Evolutionary conservation across 2,329 filamentous ascomycete species (phyloP).

Genomic region (Achaetomium macrosporum): DNA sequence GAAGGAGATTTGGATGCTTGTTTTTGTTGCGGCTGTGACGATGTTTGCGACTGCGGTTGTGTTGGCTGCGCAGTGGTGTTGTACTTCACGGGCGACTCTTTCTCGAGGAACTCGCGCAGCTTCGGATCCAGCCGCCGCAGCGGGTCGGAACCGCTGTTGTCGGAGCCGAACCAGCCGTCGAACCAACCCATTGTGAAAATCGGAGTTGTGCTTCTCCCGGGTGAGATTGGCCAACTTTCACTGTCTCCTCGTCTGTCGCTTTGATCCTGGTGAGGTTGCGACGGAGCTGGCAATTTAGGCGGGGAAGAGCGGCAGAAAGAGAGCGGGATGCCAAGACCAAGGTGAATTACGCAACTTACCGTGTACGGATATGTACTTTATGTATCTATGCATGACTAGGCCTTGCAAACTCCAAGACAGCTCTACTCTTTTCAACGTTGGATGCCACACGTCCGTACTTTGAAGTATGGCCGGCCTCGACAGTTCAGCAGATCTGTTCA

Average conservation of each 20-base stretch:
- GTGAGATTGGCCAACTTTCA: too few relatives aligned
- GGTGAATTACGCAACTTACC: too few relatives aligned
- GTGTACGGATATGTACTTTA: too few relatives aligned
- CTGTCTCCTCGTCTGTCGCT: not conserved
- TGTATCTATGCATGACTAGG: too few relatives aligned
- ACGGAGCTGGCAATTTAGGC: not conserved
- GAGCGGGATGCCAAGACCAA: too few relatives aligned
- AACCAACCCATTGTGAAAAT: slow-evolving; percentile 49
- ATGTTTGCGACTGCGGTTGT: slow-evolving; percentile 12
- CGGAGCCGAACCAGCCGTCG: slow-evolving; percentile 44
- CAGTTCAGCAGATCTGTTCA: too few relatives aligned
- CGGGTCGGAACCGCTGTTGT: slow-evolving; percentile 51
- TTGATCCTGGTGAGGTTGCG: not conserved
- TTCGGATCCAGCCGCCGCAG: slow-evolving; percentile 73
- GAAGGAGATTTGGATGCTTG: not conserved
- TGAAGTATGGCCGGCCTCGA: too few relatives aligned
- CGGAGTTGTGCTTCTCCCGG: not conserved
- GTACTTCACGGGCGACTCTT: slow-evolving; percentile 73
- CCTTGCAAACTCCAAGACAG: too few relatives aligned
- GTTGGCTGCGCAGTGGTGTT: slow-evolving; percentile 22
- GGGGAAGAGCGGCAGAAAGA: not conserved
- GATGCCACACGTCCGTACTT: too few relatives aligned
- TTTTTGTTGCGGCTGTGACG: slow-evolving; percentile 16
- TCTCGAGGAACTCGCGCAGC: slow-evolving; percentile 76
- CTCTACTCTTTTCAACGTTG: too few relatives aligned